A percentile compares a stretch with the other conserved stretches of the same genome.
These are phyloP conservation scores for Symbiodinium natans DNA, from an alignment of 73 alveolate genomes.

Conservation along the genomic window DNA sequence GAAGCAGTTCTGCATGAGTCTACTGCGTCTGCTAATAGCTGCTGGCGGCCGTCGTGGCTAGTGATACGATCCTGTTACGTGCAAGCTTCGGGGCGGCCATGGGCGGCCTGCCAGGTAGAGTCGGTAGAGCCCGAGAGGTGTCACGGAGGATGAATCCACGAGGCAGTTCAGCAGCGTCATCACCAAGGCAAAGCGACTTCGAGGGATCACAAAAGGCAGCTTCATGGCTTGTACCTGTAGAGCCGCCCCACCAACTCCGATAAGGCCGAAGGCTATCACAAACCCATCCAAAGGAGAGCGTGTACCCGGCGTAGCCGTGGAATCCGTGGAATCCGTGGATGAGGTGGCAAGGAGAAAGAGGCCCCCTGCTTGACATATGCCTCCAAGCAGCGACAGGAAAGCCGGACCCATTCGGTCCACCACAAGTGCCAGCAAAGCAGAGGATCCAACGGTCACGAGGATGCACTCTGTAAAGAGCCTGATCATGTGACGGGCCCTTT, in stretches of 20 bases:
- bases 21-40: too few relatives aligned
- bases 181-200: conserved; percentile 4
- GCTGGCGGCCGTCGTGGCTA: too few relatives aligned
- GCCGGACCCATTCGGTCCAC: conserved; percentile 49
- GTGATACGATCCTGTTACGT: too few relatives aligned
- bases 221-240: conserved; percentile 31
- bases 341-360: too few relatives aligned
- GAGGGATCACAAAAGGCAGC: conserved; percentile 47
- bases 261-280: conserved; percentile 21
- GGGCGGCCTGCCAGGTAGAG: too few relatives aligned
- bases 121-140: conserved; percentile 32
- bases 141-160: conserved; percentile 43
- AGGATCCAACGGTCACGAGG: conserved; percentile 8
- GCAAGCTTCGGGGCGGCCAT: too few relatives aligned
- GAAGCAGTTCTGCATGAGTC: too few relatives aligned
- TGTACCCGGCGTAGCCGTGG: neutral
- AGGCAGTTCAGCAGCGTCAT: conserved; percentile 42
- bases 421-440: too few relatives aligned
- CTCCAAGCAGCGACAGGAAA: neutral
- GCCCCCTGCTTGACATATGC: neutral
- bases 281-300: neutral
- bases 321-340: too few relatives aligned
- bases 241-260: conserved; percentile 43
- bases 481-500: conserved; percentile 44
- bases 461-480: conserved; percentile 25